A percentile compares a stretch with the other conserved stretches of the same genome.
These are phyloP conservation scores for Solanum paucissectum DNA, from an alignment of 257 asterid genomes.

Conservation along the genomic window DNA sequence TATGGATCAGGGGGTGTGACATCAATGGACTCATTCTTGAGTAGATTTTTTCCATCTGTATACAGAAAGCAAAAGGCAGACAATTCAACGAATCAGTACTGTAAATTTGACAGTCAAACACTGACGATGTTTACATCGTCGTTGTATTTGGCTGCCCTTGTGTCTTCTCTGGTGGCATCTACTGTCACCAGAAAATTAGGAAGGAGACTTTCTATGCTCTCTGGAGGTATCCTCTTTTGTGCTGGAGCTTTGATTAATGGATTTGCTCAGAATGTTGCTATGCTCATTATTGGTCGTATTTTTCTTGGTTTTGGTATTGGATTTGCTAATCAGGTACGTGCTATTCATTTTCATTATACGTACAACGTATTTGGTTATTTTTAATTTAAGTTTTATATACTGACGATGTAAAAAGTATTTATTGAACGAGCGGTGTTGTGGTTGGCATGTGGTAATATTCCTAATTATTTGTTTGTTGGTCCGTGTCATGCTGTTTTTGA, in stretches of 20 bases:
- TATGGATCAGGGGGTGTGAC: slow-evolving; percentile 68
- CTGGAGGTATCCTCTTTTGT: slow-evolving; percentile 65
- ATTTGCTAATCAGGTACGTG: slow-evolving; percentile 71
- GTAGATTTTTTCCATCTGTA: slow-evolving; percentile 53
- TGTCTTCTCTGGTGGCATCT: slow-evolving; percentile 58
- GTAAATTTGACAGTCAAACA: slow-evolving; percentile 63
- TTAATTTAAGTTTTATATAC: not conserved
- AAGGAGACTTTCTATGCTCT: slow-evolving; percentile 59
- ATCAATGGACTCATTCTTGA: slow-evolving; percentile 67
- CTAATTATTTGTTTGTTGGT: slow-evolving; percentile 1
- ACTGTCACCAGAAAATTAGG: slow-evolving; percentile 55
- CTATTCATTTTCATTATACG: too few species aligned
- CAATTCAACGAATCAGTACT: slow-evolving; percentile 55
- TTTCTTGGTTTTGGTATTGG: slow-evolving; percentile 84
- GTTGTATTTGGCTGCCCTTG: slow-evolving; percentile 68
- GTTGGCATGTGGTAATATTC: slow-evolving; percentile 2
- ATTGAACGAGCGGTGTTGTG: not conserved
- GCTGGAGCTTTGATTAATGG: slow-evolving; percentile 73
- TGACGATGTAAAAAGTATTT: not conserved
- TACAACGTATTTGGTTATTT: not conserved
- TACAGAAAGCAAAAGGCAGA: slow-evolving; percentile 35
- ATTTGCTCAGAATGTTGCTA: slow-evolving; percentile 45
- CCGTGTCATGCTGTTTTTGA: not conserved
- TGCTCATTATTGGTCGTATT: slow-evolving; percentile 74
- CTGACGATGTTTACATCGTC: slow-evolving; percentile 83